A percentile compares a stretch with the other conserved stretches of the same genome.
These are phyloP conservation scores for Tricladium varicosporioides DNA, from an alignment of 2,329 filamentous ascomycete genomes.

Conservation along the genomic window DNA sequence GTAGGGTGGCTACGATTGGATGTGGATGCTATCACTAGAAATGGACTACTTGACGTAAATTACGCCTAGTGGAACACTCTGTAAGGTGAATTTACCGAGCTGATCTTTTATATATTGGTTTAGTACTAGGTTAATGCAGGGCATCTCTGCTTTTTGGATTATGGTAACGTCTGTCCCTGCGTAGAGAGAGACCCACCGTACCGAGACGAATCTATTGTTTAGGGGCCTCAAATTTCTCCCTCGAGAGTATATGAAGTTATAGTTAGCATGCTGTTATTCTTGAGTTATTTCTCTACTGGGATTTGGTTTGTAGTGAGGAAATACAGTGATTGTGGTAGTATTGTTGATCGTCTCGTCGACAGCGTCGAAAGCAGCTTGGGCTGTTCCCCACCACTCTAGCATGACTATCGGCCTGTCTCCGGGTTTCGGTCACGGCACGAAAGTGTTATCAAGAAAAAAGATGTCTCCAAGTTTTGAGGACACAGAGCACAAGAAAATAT, in stretches of 20 bases:
- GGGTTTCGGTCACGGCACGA: neutral
- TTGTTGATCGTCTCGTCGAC: conserved; percentile 10
- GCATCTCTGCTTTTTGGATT: too few relatives aligned
- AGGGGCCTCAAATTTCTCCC: neutral
- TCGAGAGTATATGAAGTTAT: neutral
- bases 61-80: too few relatives aligned
- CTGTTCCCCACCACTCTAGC: conserved; percentile 5
- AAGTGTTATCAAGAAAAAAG: neutral
- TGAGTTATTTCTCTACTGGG: neutral
- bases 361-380: conserved; percentile 6
- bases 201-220: neutral
- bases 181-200: neutral
- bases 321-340: conserved; percentile 3
- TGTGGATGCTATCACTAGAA: neutral
- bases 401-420: neutral
- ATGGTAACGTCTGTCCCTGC: neutral
- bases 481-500: neutral
- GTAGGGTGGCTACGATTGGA: neutral
- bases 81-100: too few relatives aligned
- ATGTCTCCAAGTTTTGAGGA: neutral
- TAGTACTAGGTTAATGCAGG: too few relatives aligned
- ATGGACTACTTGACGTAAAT: neutral
- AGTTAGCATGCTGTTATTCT: neutral
- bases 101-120: too few relatives aligned
- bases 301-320: conserved; percentile 5